Base-by-base conservation (phyloP, 106 monocot genomes). In the Dioscorea zingiberensis region DNA sequence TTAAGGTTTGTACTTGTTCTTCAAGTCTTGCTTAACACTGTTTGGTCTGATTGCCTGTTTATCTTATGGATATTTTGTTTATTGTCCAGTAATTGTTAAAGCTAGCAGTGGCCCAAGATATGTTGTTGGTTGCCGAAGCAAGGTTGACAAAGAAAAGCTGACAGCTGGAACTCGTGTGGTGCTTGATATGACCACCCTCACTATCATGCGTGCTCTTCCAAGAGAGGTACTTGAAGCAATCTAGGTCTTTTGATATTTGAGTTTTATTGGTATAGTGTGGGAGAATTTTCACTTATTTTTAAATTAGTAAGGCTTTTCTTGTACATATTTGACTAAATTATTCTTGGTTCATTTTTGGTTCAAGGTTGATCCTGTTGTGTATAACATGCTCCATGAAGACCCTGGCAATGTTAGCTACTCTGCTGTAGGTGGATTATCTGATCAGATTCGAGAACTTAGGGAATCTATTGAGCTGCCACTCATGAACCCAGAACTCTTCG, bases 81-180 rank as follows among this genome's bases (percentile, higher is more conserved):
- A 7, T 12, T 8, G 27, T 76, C 13, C 73, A 97, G 95, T 97
- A 59, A 91, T 97, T 68, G 95, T 97, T 24, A 97, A 97, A 73
- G 91, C 95, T 54, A 97, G 95, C 55, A 97, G 95, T 66, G 95
- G 95, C n/a, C 95, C 95, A 25, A 88, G 95, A 74, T 97, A 97
- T 83, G 95, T 97, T 30, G 95, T 97, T 74, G 95, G 95, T 55
- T 97, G 95, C 73, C 85, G 95, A 12, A 97, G 91, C 60, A 97
- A 97, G 71, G 95, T 97, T 59, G 95, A 97, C 57, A 87, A 87
- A 65, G 91, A 88, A 71, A 97, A 97, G 61, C 75, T 97, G 21
- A 88, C 83, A 70, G 68, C 95, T 70, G 95, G 95, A 65, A 97
- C 95, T 44, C 91, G 95, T 70, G 88, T 97, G 10, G 95, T 97